These are phyloP conservation scores for Quercus dentata DNA, from an alignment of 306 rosid species.

Conservation along the genomic window DNA sequence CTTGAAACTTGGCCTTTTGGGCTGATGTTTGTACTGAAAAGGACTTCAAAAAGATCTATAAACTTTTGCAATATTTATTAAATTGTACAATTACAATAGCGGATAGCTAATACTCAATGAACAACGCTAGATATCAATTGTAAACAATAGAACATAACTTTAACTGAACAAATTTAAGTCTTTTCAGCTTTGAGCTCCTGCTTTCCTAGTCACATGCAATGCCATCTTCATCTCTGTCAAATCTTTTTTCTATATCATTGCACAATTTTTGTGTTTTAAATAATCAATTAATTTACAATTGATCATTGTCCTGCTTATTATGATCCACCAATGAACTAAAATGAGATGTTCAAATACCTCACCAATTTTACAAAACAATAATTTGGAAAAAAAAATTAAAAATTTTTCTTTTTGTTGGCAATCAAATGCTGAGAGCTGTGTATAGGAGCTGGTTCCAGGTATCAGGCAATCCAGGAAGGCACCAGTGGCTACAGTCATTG, in stretches of 20 bases:
- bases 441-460: slow-evolving; percentile 93
- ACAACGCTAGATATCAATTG: too few species aligned
- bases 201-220: slow-evolving; percentile 20
- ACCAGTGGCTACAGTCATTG: slow-evolving; percentile 98
- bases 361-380: slow-evolving; percentile 2
- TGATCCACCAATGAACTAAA: slow-evolving; percentile 14
- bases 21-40: neutral
- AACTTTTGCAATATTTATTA: neutral
- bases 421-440: slow-evolving; percentile 60
- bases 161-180: slow-evolving; percentile 12
- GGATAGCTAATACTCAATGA: neutral
- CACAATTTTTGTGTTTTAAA: slow-evolving; percentile 25
- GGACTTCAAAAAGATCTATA: too few species aligned
- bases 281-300: slow-evolving; percentile 45
- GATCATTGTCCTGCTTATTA: slow-evolving; percentile 19
- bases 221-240: slow-evolving; percentile 14
- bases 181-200: slow-evolving; percentile 2
- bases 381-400: neutral
- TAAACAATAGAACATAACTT: neutral
- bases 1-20: neutral
- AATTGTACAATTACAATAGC: neutral
- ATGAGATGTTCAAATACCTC: slow-evolving; percentile 21
- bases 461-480: slow-evolving; percentile 94
- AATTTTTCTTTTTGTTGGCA: neutral
- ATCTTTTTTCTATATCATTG: slow-evolving; percentile 3